Evolutionary conservation across 805 yeast genomes (phyloP).

Genomic region (Spathaspora arborariae): DNA sequence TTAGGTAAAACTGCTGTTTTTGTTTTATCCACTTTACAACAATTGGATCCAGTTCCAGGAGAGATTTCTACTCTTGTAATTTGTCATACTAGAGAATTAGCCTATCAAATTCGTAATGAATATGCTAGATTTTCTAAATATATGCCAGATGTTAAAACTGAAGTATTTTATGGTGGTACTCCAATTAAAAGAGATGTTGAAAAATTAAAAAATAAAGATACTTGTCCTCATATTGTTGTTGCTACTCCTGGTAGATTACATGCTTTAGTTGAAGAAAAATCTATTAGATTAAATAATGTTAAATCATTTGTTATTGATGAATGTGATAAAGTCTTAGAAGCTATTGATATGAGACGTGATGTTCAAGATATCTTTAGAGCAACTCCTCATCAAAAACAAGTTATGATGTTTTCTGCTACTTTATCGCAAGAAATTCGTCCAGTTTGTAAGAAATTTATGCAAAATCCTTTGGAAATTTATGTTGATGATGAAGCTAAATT

Average conservation of each 20-base stretch:
- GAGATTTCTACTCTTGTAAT: slow-evolving; percentile 91
- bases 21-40: slow-evolving; percentile 92
- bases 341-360: slow-evolving; percentile 93
- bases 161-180: slow-evolving; percentile 96
- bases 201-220: slow-evolving; percentile 83
- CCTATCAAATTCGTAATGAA: slow-evolving; percentile 96
- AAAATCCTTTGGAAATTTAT: slow-evolving; percentile 93
- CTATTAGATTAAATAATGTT: slow-evolving; percentile 79
- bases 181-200: slow-evolving; percentile 83
- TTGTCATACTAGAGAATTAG: slow-evolving; percentile 98
- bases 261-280: slow-evolving; percentile 89
- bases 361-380: slow-evolving; percentile 97
- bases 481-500: slow-evolving; percentile 97
- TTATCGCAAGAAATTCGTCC: slow-evolving; percentile 92
- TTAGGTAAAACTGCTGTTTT: slow-evolving; percentile 98
- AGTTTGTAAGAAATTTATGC: slow-evolving; percentile 96
- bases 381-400: slow-evolving; percentile 98
- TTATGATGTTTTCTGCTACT: slow-evolving; percentile 99
- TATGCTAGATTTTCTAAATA: slow-evolving; percentile 96
- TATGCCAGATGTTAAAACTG: slow-evolving; percentile 96
- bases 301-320: slow-evolving; percentile 96
- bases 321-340: slow-evolving; percentile 96
- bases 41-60: slow-evolving; percentile 95
- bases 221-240: slow-evolving; percentile 94
- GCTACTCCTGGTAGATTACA: slow-evolving; percentile 98